phyloP scores from a whole-genome alignment of 495 filamentous ascomycete genomes.

The Neurospora pannonica region DNA sequence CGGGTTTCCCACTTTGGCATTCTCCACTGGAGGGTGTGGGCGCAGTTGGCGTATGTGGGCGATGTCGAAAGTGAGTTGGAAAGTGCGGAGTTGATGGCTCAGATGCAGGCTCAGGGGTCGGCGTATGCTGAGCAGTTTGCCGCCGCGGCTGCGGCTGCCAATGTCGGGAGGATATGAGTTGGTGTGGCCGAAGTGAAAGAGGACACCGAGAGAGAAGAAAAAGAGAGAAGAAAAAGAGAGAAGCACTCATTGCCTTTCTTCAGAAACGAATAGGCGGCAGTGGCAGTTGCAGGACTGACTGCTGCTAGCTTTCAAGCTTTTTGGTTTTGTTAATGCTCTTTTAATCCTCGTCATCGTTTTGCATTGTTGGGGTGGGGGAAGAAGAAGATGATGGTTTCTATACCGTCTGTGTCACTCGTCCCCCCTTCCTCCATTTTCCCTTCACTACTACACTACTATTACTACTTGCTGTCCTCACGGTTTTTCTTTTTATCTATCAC shows the following conservation, averaged over 20 bases:
- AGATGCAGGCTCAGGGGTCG: neutral
- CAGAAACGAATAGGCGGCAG: neutral
- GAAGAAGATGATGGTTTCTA: neutral
- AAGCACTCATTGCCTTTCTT: neutral
- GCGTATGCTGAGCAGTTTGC: neutral
- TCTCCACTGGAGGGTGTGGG: constrained; percentile 85
- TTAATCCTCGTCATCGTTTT: neutral
- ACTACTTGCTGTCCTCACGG: neutral
- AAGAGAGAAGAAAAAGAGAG: neutral
- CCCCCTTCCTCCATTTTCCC: neutral
- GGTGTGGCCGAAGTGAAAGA: neutral
- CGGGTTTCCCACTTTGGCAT: constrained; percentile 70
- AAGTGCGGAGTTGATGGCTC: neutral
- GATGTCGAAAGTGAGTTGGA: constrained; percentile 19
- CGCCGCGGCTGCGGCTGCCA: neutral
- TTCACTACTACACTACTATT: neutral
- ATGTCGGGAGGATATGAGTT: neutral
- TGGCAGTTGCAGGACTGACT: neutral
- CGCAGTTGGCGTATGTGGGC: constrained; percentile 51
- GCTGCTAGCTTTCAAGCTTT: neutral
- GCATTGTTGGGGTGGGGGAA: neutral
- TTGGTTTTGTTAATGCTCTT: neutral
- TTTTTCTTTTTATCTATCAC: neutral
- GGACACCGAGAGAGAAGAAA: neutral
- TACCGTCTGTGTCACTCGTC: neutral